Evolutionary conservation across 1,284 basidiomycete genomes (phyloP).

Genomic region (Marasmius tenuissimus): DNA sequence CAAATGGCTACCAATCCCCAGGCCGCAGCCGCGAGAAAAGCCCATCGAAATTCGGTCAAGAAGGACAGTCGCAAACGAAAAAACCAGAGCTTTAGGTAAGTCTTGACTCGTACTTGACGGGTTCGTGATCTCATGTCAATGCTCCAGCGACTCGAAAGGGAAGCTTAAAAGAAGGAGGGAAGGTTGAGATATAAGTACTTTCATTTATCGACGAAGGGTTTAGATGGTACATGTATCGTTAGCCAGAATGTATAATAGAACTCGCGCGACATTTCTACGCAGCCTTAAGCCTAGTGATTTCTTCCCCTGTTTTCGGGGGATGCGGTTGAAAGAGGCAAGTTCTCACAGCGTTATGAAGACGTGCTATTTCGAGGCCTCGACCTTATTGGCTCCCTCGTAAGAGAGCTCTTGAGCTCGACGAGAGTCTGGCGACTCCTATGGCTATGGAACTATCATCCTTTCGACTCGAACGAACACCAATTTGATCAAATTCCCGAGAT

Average conservation of each 20-base stretch:
- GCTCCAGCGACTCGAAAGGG: conserved; percentile 37
- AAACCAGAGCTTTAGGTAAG: conserved; percentile 58
- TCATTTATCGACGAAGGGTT: no score
- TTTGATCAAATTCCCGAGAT: no score
- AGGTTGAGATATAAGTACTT: conserved; percentile 29
- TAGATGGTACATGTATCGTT: not conserved
- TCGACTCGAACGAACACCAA: no score
- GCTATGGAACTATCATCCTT: no score
- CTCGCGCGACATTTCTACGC: conserved; percentile 13
- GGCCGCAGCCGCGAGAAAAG: conserved; percentile 73
- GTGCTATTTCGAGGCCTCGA: no score
- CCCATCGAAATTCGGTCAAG: conserved; percentile 67
- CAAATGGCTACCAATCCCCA: conserved; percentile 75
- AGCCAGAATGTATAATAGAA: not conserved
- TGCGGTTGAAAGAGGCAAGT: no score
- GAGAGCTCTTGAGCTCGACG: no score
- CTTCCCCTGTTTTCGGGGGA: not conserved
- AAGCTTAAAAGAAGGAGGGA: conserved; percentile 36
- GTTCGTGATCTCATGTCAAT: conserved; percentile 1
- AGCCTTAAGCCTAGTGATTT: not conserved
- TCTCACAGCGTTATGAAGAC: no score
- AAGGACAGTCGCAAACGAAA: conserved; percentile 85
- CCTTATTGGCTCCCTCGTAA: no score
- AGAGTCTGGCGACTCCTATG: no score
- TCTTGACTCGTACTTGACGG: conserved; percentile 7